Conservation (phyloP, 2,329 filamentous ascomycete species). For the Botrytis aclada region DNA sequence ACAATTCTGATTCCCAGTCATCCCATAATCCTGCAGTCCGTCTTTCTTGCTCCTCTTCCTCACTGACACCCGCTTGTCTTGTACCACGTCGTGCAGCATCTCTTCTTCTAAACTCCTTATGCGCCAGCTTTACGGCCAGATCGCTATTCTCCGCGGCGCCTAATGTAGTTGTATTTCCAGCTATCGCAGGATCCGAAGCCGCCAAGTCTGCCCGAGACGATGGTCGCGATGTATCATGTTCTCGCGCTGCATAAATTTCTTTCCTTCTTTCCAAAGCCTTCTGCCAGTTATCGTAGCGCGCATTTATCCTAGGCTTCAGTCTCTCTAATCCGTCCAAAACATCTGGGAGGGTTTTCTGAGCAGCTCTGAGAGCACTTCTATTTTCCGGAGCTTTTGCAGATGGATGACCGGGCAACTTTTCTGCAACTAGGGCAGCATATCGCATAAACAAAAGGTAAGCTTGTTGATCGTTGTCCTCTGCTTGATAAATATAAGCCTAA, state of each 20-base stretch:
- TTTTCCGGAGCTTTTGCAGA: conserved; percentile 65
- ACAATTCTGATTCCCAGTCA: conserved; percentile 48
- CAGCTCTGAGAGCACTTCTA: conserved; percentile 50
- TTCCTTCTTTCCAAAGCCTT: conserved; percentile 47
- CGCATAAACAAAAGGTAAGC: conserved; percentile 90
- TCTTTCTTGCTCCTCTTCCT: conserved; percentile 55
- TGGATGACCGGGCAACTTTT: conserved; percentile 72
- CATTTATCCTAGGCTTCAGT: conserved; percentile 75
- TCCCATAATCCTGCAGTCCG: conserved; percentile 53
- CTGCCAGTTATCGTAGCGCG: conserved; percentile 65
- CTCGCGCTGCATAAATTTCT: conserved; percentile 22
- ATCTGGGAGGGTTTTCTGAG: conserved; percentile 58
- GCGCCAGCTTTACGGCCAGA: conserved; percentile 72
- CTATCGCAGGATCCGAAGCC: conserved; percentile 59
- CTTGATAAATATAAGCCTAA: conserved; percentile 79
- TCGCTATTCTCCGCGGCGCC: conserved; percentile 70
- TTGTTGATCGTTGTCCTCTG: conserved; percentile 80
- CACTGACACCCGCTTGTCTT: conserved; percentile 54
- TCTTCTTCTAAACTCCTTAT: conserved; percentile 66
- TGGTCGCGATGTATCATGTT: conserved; percentile 20
- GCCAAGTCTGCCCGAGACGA: conserved; percentile 37
- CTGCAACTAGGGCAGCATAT: conserved; percentile 79
- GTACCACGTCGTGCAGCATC: conserved; percentile 58
- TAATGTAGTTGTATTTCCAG: conserved; percentile 57
- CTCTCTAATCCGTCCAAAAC: conserved; percentile 62